Conservation (phyloP, 768 basidiomycete species). For the Hericium rajendrae region DNA sequence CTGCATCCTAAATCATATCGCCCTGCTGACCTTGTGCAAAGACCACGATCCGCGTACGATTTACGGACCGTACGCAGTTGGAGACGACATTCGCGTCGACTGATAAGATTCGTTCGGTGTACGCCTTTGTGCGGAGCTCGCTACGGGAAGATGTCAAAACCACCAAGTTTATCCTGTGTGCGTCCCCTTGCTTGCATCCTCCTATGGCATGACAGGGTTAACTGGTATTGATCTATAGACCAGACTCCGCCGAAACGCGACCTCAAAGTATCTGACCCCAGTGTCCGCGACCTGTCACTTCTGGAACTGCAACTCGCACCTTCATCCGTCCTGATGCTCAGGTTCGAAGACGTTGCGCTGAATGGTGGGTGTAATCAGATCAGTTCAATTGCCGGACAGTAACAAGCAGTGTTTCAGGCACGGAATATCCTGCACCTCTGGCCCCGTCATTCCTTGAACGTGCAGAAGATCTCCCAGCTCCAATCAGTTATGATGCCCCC, state of each 20-base stretch:
- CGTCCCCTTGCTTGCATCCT: conserved; percentile 19
- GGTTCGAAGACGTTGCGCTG: conserved; percentile 62
- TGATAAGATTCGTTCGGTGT: conserved; percentile 72
- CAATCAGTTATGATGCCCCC: conserved; percentile 28
- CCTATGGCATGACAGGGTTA: background rate
- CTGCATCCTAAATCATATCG: background rate
- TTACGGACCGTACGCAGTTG: conserved; percentile 71
- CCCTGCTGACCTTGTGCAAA: conserved; percentile 19
- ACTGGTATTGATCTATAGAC: conserved; percentile 32
- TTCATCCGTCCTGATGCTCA: conserved; percentile 65
- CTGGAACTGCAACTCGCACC: conserved; percentile 69
- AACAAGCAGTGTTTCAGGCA: conserved; percentile 28
- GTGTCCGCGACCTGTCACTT: conserved; percentile 58
- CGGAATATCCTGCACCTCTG: conserved; percentile 55
- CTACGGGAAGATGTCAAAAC: conserved; percentile 68
- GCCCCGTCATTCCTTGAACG: conserved; percentile 41
- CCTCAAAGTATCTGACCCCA: conserved; percentile 69
- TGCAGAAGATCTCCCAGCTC: conserved; percentile 59
- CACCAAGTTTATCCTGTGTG: conserved; percentile 80
- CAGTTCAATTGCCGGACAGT: background rate
- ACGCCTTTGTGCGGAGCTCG: conserved; percentile 70
- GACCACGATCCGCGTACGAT: conserved; percentile 78
- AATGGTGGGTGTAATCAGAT: conserved; percentile 42
- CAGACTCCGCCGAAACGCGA: conserved; percentile 76
- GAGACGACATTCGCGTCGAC: conserved; percentile 72